phyloP scores from a whole-genome alignment of 1,139 yeast genomes.

The Candida sojae region DNA sequence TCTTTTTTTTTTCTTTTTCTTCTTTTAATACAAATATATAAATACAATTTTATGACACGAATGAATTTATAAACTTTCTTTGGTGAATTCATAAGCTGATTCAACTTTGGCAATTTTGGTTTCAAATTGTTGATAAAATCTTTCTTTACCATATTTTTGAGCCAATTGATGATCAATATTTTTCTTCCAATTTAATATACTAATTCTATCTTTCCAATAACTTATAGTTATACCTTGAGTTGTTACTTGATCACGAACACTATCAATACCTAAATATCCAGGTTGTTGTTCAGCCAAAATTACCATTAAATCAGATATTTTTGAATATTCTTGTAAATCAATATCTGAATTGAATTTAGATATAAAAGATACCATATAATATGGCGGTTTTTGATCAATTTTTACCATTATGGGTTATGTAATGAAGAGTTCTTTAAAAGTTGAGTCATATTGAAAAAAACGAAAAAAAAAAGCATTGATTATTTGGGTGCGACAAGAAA shows the following conservation, averaged over 20 bases:
- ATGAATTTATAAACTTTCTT: background rate
- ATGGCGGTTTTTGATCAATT: constrained; percentile 15
- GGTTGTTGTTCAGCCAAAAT: constrained; percentile 15
- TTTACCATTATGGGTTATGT: constrained; percentile 4
- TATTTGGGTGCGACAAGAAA: too few species aligned
- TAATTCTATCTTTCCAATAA: constrained; percentile 17
- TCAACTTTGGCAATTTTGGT: constrained; percentile 18
- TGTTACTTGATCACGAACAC: constrained; percentile 15
- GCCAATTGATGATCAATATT: constrained; percentile 18
- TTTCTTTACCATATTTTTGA: constrained; percentile 14
- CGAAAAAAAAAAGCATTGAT: too few species aligned
- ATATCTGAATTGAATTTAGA: constrained; percentile 7
- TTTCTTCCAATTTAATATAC: constrained; percentile 16
- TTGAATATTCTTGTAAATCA: constrained; percentile 10
- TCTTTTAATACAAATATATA: too few species aligned
- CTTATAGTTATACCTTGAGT: constrained; percentile 19
- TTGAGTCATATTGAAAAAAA: background rate
- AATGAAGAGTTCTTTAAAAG: background rate
- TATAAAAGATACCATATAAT: constrained; percentile 19
- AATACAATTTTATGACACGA: too few species aligned
- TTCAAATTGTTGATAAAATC: constrained; percentile 15
- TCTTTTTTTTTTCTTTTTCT: too few species aligned
- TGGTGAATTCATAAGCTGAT: constrained; percentile 13
- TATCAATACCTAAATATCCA: constrained; percentile 19
- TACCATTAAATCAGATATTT: constrained; percentile 12